A percentile compares a stretch with the other conserved stretches of the same genome.
phyloP scores from a whole-genome alignment of 768 basidiomycete genomes.

The Pleurotus salmoneostramineus region DNA sequence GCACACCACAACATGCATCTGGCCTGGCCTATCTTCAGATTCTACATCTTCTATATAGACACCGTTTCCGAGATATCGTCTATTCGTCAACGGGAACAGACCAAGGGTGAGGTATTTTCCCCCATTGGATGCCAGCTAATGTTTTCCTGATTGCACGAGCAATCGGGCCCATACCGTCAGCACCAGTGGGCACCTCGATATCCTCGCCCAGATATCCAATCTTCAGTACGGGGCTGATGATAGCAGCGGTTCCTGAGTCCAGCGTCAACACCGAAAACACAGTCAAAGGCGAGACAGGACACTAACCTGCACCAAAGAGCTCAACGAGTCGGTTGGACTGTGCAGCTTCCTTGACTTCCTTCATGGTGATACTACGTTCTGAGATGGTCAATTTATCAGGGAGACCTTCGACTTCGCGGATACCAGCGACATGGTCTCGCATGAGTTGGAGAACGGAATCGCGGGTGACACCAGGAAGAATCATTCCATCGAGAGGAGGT shows the following conservation, averaged over 20 bases:
- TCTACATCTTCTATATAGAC: not conserved
- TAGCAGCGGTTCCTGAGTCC: slow-evolving; percentile 70
- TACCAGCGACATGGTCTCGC: slow-evolving; percentile 52
- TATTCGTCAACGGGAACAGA: slow-evolving; percentile 46
- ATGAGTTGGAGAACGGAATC: slow-evolving; percentile 77
- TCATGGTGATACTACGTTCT: slow-evolving; percentile 75
- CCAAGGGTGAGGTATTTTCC: slow-evolving; percentile 76
- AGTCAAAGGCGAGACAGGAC: not conserved
- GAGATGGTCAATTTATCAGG: slow-evolving; percentile 53
- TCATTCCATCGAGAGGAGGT: slow-evolving; percentile 86
- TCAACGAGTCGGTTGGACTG: slow-evolving; percentile 69
- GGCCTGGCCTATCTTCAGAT: no score
- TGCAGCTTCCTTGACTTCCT: slow-evolving; percentile 59
- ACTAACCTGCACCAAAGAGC: slow-evolving; percentile 73
- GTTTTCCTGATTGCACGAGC: slow-evolving; percentile 67
- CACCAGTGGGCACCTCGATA: slow-evolving; percentile 57
- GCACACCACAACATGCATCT: no score
- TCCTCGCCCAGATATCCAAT: slow-evolving; percentile 73
- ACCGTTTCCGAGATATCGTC: not conserved
- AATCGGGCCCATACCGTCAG: slow-evolving; percentile 78
- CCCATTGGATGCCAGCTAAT: slow-evolving; percentile 80
- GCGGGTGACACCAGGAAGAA: slow-evolving; percentile 90
- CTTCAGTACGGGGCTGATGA: slow-evolving; percentile 66
- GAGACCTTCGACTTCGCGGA: slow-evolving; percentile 41
- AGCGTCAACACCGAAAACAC: slow-evolving; percentile 3